Base-by-base conservation (phyloP, 805 yeast genomes). In the Grigorovia humatica region DNA sequence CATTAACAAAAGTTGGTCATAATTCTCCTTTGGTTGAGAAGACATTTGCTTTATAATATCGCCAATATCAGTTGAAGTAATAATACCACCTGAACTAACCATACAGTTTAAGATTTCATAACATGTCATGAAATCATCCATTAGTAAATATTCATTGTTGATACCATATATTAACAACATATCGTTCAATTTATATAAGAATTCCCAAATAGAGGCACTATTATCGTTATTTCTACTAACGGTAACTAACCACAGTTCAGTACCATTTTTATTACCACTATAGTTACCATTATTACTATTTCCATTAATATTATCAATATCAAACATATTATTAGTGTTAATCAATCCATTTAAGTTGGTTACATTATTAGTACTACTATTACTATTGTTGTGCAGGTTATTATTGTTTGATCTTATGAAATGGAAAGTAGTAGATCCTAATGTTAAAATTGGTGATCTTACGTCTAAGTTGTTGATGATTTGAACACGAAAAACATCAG, bases 401-500 rank as follows among this genome's bases (percentile, higher is more conserved):
- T 73, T 72, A 8, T 32, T 45, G 8, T 74, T 74, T 30, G 76
- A 72, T 56, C 79, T 79, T 47, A 87, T 82, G 62, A 88, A 90
- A 50, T 88, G 75, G 63, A 91, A 93, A 0, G 96, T 84, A 0
- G 98, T 93, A 0, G 96, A 87, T 1, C 98, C 98, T 45, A 93
- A 70, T 0, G 98, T 93, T 45, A 91, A 70, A 0, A 85, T 75
- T 0, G 93, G 91, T 0, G 88, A 78, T 55, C 82, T 70, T n/a
- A 74, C 70, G 65, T 61, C 63, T 12, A 55, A 44, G 52, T 83
- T 77, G 50, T 86, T 74, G 44, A 91, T 88, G 29, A 91, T 96
- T 63, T 91, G 96, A 51, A 89, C 83, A n/a, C 96, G 77, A 62
- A 91, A 91, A 32, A 89, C 87, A 59, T 90, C 97, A 17, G 93